These are phyloP conservation scores for Larix kaempferi DNA, from an alignment of 75 land plant genomes.

Conservation along the genomic window DNA sequence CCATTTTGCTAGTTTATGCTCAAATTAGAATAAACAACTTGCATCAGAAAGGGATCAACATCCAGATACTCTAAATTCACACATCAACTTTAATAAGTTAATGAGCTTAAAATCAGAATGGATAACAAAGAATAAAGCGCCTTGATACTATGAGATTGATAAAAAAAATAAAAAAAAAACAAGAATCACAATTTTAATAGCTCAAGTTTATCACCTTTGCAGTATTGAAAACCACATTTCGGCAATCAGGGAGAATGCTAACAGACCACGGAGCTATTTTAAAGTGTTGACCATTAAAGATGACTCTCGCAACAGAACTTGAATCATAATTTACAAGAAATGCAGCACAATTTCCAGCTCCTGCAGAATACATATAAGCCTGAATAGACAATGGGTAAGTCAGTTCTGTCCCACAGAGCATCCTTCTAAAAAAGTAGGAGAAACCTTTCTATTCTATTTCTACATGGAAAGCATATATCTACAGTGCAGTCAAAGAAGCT, in stretches of 20 bases:
- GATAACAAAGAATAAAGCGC: not conserved
- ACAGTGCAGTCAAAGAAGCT: not conserved
- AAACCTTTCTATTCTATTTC: not conserved
- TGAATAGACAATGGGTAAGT: slow-evolving; percentile 8
- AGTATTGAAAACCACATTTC: slow-evolving; percentile 59
- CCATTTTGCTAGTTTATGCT: not conserved
- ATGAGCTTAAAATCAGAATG: not conserved
- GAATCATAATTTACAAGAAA: slow-evolving; percentile 68
- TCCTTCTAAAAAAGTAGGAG: not conserved
- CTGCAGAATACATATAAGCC: slow-evolving; percentile 59
- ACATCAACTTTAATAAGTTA: not conserved
- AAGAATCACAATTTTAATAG: not conserved
- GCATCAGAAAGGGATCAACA: not conserved
- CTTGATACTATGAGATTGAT: not conserved
- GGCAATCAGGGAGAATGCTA: slow-evolving; percentile 88
- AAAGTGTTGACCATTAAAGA: slow-evolving; percentile 32
- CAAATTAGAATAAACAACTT: not conserved
- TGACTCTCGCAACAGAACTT: slow-evolving; percentile 28
- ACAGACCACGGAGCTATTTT: slow-evolving; percentile 82
- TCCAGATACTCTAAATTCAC: not conserved
- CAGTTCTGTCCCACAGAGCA: not conserved
- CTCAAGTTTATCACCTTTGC: slow-evolving; percentile 42
- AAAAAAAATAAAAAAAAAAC: not conserved
- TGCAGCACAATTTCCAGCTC: slow-evolving; percentile 61
- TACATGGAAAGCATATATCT: not conserved